A percentile compares a stretch with the other conserved stretches of the same genome.
Conservation (phyloP, 306 rosid species). For the Erythrophleum fordii region DNA sequence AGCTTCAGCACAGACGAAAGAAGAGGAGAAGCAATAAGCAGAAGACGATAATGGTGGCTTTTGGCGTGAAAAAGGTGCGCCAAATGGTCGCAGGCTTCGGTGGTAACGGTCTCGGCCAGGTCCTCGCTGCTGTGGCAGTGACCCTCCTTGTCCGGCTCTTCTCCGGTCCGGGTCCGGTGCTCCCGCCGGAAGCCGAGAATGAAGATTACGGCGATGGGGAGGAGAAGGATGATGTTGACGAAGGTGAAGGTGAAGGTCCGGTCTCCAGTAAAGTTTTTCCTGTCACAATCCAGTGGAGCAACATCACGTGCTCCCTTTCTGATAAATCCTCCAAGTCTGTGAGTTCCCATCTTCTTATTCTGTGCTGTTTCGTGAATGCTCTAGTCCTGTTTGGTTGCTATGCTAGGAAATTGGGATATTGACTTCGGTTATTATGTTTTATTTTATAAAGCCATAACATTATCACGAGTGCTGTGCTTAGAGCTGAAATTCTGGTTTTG, state of each 20-base stretch:
- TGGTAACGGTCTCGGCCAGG: constrained; percentile 72
- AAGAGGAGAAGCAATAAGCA: background rate
- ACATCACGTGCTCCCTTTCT: constrained; percentile 72
- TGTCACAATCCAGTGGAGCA: constrained; percentile 82
- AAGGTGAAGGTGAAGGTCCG: constrained; percentile 32
- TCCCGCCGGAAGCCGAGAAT: constrained; percentile 55
- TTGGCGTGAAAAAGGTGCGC: constrained; percentile 71
- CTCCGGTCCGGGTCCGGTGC: constrained; percentile 83
- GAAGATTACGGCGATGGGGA: constrained; percentile 39
- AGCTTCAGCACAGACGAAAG: background rate
- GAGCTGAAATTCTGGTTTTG: background rate
- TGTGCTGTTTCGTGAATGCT: background rate
- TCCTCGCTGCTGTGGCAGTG: constrained; percentile 69
- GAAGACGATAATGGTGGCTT: constrained; percentile 55
- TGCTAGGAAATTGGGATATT: background rate
- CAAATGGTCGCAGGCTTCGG: constrained; percentile 56
- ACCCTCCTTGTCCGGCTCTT: constrained; percentile 78
- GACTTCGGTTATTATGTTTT: background rate
- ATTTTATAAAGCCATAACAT: background rate
- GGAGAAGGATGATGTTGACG: constrained; percentile 33
- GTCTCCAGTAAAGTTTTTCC: constrained; percentile 55
- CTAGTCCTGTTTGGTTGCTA: constrained; percentile 19
- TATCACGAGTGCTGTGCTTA: background rate
- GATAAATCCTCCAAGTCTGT: constrained; percentile 72
- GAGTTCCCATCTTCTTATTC: constrained; percentile 39